Conservation (phyloP, 2,329 filamentous ascomycete genomes). For the Colletotrichum cordylinicola region DNA sequence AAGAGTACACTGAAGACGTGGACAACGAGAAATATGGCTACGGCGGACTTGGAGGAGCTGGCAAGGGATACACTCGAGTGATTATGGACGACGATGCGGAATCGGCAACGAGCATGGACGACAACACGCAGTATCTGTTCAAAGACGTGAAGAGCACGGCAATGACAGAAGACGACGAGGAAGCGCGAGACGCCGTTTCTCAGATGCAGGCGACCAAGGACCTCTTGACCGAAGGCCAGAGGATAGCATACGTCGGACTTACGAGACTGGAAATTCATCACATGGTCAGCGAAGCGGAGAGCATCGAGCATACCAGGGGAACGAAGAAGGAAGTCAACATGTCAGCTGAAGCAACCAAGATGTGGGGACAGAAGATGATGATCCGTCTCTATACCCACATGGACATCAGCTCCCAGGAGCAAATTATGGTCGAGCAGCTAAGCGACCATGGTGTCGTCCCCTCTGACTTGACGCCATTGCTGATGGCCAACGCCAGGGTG, state of each 20-base stretch:
- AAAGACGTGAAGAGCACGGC: slow-evolving; percentile 69
- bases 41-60: slow-evolving; percentile 81
- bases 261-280: slow-evolving; percentile 80
- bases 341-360: slow-evolving; percentile 80
- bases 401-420: slow-evolving; percentile 90
- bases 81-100: slow-evolving; percentile 93
- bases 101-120: slow-evolving; percentile 94
- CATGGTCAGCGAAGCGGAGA: slow-evolving; percentile 74
- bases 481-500: slow-evolving; percentile 92
- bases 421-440: slow-evolving; percentile 98
- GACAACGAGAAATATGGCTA: slow-evolving; percentile 73
- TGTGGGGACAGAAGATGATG: slow-evolving; percentile 99
- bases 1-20: slow-evolving; percentile 77
- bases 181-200: slow-evolving; percentile 82
- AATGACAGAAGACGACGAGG: slow-evolving; percentile 75
- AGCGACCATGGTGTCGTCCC: slow-evolving; percentile 90
- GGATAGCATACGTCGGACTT: slow-evolving; percentile 93
- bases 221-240: slow-evolving; percentile 91
- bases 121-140: slow-evolving; percentile 96
- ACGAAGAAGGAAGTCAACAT: slow-evolving; percentile 75
- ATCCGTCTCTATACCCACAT: slow-evolving; percentile 92
- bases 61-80: slow-evolving; percentile 95
- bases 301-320: slow-evolving; percentile 64
- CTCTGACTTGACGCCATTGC: slow-evolving; percentile 78
- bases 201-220: slow-evolving; percentile 98